Evolutionary conservation across 2,329 filamentous ascomycete genomes (phyloP).

Genomic region (Diaporthe ilicicola): DNA sequence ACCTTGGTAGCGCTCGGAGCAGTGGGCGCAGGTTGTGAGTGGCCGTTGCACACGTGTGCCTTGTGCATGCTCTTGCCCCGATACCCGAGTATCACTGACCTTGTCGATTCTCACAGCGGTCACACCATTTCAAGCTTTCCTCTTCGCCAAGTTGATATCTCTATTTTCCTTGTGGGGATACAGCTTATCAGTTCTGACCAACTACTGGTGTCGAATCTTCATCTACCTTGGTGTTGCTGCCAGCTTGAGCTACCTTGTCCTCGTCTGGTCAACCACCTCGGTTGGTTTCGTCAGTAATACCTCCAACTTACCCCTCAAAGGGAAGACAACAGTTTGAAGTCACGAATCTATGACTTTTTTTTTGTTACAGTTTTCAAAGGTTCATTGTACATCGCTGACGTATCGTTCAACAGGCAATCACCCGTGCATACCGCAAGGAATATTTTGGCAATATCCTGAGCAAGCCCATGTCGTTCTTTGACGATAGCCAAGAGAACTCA

Average conservation of each 20-base stretch:
- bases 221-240: conserved; percentile 16
- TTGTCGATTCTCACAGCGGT: neutral
- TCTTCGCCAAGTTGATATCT: conserved; percentile 62
- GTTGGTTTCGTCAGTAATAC: conserved; percentile 21
- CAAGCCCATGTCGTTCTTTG: conserved; percentile 68
- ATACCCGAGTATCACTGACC: conserved; percentile 33
- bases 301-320: no score
- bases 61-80: conserved; percentile 44
- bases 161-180: conserved; percentile 48
- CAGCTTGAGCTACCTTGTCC: conserved; percentile 15
- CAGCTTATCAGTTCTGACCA: neutral
- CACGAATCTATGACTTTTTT: no score
- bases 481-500: conserved; percentile 48
- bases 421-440: conserved; percentile 52
- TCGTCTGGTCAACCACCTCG: conserved; percentile 30
- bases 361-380: neutral
- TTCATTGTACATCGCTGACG: neutral
- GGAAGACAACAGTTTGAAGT: no score
- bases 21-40: conserved; percentile 37
- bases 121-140: conserved; percentile 56
- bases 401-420: neutral
- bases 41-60: conserved; percentile 57
- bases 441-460: conserved; percentile 67
- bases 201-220: conserved; percentile 30
- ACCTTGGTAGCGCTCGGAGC: neutral